Evolutionary conservation across 495 filamentous ascomycete genomes (phyloP).

Genomic region (Penicillium lagena): DNA sequence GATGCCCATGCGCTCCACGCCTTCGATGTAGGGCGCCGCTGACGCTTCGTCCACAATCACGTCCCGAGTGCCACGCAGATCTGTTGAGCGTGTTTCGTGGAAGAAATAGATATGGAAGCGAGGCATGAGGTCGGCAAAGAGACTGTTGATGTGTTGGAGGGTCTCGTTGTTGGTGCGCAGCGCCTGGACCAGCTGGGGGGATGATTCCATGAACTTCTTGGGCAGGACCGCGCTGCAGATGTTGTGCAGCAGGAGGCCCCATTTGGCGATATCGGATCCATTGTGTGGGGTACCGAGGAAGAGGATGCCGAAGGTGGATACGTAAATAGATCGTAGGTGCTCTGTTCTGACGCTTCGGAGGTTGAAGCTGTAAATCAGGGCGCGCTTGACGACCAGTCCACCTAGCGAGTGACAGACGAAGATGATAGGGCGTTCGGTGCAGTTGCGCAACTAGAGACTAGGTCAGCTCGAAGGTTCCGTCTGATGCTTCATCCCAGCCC

Average conservation of each 20-base stretch:
- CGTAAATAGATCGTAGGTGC: conserved; percentile 70
- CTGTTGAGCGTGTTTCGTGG: conserved; percentile 63
- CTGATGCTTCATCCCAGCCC: too few relatives aligned
- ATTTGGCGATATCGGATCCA: conserved; percentile 69
- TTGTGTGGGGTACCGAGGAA: conserved; percentile 87
- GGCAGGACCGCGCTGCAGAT: conserved; percentile 68
- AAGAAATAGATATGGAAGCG: conserved; percentile 69
- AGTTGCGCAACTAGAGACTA: conserved; percentile 41
- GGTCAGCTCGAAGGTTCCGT: background rate
- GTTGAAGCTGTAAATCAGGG: conserved; percentile 58
- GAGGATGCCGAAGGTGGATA: conserved; percentile 78
- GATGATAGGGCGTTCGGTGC: conserved; percentile 63
- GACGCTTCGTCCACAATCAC: conserved; percentile 70
- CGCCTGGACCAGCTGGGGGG: conserved; percentile 62
- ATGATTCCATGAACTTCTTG: conserved; percentile 62
- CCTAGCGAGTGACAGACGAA: conserved; percentile 83
- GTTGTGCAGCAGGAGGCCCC: conserved; percentile 67
- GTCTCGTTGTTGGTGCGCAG: conserved; percentile 75
- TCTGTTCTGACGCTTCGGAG: conserved; percentile 60
- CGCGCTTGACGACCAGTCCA: conserved; percentile 73
- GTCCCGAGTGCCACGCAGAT: conserved; percentile 53
- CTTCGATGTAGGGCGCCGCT: conserved; percentile 66
- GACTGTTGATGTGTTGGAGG: conserved; percentile 70
- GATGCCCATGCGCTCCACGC: conserved; percentile 71
- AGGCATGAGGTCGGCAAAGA: conserved; percentile 67